phyloP scores from a whole-genome alignment of 441 rosid species.

The Erodium texanum region DNA sequence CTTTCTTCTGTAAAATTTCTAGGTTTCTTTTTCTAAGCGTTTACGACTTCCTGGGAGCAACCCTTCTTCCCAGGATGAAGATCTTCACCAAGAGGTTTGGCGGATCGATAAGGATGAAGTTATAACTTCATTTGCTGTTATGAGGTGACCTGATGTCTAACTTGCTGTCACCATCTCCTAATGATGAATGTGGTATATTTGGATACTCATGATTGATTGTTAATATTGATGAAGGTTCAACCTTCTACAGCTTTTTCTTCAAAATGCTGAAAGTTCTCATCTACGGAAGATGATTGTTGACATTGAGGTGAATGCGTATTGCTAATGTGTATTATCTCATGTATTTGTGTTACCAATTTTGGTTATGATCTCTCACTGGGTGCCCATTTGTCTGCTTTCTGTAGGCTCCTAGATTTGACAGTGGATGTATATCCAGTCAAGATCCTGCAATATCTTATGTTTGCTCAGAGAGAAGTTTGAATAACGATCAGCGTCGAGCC shows the following conservation, averaged over 20 bases:
- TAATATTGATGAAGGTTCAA: slow-evolving; percentile 59
- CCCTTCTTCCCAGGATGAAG: slow-evolving; percentile 35
- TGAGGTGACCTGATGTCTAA: slow-evolving; percentile 48
- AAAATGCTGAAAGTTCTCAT: slow-evolving; percentile 50
- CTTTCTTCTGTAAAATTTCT: slow-evolving; percentile 21
- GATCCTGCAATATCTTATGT: slow-evolving; percentile 95
- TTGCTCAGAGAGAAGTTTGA: slow-evolving; percentile 79
- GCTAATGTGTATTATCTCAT: slow-evolving; percentile 3
- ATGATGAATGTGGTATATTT: slow-evolving; percentile 8
- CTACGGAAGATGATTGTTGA: slow-evolving; percentile 83
- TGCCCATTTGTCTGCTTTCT: slow-evolving; percentile 15
- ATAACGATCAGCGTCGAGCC: slow-evolving; percentile 94
- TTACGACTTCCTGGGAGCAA: slow-evolving; percentile 64
- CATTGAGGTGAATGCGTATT: slow-evolving; percentile 57
- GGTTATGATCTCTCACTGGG: not conserved
- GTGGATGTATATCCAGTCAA: slow-evolving; percentile 84
- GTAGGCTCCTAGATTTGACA: slow-evolving; percentile 92
- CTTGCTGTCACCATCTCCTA: slow-evolving; percentile 6
- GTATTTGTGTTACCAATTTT: slow-evolving; percentile 10
- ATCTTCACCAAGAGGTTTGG: slow-evolving; percentile 62
- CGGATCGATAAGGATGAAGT: slow-evolving; percentile 74
- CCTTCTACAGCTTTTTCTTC: slow-evolving; percentile 71
- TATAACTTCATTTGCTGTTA: slow-evolving; percentile 66
- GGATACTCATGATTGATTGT: slow-evolving; percentile 11
- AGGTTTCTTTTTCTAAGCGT: slow-evolving; percentile 81